These are phyloP conservation scores for Curvularia eragrostidis DNA, from an alignment of 2,329 filamentous ascomycete species.

Conservation along the genomic window DNA sequence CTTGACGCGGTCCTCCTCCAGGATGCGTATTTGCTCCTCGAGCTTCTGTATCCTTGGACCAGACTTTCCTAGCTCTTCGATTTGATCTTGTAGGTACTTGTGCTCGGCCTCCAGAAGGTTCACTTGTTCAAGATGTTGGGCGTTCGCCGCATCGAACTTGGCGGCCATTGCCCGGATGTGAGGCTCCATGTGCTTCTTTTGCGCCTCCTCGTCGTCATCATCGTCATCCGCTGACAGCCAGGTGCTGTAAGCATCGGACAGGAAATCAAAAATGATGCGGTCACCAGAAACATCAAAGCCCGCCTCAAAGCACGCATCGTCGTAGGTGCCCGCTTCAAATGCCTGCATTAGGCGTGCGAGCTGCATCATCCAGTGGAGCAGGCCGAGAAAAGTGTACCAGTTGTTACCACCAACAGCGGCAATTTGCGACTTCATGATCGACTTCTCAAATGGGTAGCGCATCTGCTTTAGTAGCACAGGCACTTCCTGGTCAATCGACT, in stretches of 20 bases:
- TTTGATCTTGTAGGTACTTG: constrained; percentile 78
- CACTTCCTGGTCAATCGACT: constrained; percentile 94
- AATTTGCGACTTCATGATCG: constrained; percentile 95
- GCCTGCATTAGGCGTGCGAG: constrained; percentile 91
- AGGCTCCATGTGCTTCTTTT: constrained; percentile 70
- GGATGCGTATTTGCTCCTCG: constrained; percentile 88
- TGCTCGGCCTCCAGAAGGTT: constrained; percentile 87
- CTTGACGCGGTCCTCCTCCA: constrained; percentile 93
- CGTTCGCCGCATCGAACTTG: constrained; percentile 85
- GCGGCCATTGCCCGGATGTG: constrained; percentile 87
- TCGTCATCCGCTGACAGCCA: constrained; percentile 84
- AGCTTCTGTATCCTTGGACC: constrained; percentile 83
- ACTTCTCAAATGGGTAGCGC: constrained; percentile 92
- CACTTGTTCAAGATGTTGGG: constrained; percentile 83
- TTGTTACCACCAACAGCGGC: constrained; percentile 95
- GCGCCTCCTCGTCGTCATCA: constrained; percentile 81
- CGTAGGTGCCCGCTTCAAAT: constrained; percentile 79
- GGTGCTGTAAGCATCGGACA: constrained; percentile 87
- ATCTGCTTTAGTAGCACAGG: constrained; percentile 91
- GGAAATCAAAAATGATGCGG: constrained; percentile 91
- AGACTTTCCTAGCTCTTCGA: constrained; percentile 86
- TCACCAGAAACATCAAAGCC: constrained; percentile 89
- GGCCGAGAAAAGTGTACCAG: constrained; percentile 91
- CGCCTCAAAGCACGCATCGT: constrained; percentile 86
- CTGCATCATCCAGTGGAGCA: constrained; percentile 99